Conservation (phyloP, 352 stramenopile genomes). For the Globisporangium uncinulatum region DNA sequence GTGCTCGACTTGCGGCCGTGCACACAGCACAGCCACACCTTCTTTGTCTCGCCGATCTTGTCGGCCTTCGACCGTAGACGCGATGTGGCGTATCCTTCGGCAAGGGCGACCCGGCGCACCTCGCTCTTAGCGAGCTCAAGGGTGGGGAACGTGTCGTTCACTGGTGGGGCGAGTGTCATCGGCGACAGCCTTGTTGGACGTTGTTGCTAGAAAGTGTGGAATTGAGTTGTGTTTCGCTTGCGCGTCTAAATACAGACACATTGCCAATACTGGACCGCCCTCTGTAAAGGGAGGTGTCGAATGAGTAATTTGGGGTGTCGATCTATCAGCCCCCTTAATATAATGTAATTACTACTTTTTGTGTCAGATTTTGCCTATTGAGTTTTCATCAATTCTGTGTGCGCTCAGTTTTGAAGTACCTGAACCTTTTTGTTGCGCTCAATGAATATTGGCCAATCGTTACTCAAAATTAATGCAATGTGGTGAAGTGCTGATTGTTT, state of each 20-base stretch:
- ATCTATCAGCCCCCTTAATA: neutral
- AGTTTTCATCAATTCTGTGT: no score
- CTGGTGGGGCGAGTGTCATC: neutral
- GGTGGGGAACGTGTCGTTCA: neutral
- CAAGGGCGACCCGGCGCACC: neutral
- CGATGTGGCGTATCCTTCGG: conserved; percentile 1
- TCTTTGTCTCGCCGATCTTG: neutral
- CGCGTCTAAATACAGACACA: neutral
- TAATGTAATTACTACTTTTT: no score
- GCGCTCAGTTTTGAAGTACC: no score
- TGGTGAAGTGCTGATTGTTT: no score
- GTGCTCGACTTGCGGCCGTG: neutral
- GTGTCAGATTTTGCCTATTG: no score
- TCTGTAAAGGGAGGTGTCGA: no score
- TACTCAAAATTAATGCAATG: no score
- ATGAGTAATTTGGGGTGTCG: neutral
- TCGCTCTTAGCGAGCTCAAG: conserved; percentile 4
- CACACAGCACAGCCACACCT: conserved; percentile 1
- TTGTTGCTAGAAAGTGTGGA: neutral
- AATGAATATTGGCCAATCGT: no score
- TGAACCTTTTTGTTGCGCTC: no score
- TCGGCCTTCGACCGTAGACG: neutral
- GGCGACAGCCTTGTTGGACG: neutral
- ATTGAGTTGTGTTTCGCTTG: neutral
- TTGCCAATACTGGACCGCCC: no score